Evolutionary conservation across 2,329 filamentous ascomycete genomes (phyloP).

Genomic region (Chaetomiaceae sp.): DNA sequence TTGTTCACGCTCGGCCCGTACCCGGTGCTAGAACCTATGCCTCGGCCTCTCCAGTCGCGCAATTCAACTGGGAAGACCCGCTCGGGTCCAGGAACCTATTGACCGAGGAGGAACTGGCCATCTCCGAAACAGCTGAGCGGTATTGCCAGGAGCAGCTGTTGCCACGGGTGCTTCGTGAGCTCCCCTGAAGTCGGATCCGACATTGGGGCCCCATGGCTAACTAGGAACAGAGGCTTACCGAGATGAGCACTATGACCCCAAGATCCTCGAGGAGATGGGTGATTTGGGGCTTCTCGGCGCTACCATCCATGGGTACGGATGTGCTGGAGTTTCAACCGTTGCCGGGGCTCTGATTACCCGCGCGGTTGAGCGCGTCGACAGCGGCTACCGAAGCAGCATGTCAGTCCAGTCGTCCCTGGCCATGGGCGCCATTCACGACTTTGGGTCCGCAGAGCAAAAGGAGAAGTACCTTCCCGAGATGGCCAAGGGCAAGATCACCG

Average conservation of each 20-base stretch:
- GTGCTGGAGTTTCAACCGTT: constrained; percentile 76
- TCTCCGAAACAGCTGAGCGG: constrained; percentile 82
- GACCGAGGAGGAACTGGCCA: constrained; percentile 86
- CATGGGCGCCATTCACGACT: constrained; percentile 83
- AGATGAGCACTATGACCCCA: constrained; percentile 74
- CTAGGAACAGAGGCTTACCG: constrained; percentile 47
- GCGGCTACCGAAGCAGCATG: constrained; percentile 81
- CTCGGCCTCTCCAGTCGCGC: constrained; percentile 17
- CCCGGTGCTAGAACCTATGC: constrained; percentile 18
- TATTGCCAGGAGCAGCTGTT: constrained; percentile 90
- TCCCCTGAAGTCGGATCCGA: not conserved
- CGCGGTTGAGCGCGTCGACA: constrained; percentile 82
- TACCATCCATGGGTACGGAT: constrained; percentile 77
- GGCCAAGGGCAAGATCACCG: constrained; percentile 71
- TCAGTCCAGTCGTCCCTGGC: constrained; percentile 81
- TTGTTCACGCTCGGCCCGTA: constrained; percentile 7
- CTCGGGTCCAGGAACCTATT: constrained; percentile 68
- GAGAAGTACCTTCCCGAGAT: constrained; percentile 71
- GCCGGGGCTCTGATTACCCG: constrained; percentile 79
- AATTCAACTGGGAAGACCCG: constrained; percentile 91
- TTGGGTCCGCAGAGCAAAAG: constrained; percentile 74
- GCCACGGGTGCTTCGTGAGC: constrained; percentile 75
- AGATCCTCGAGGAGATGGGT: constrained; percentile 81
- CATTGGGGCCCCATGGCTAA: not conserved
- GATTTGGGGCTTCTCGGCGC: constrained; percentile 76